phyloP scores from a whole-genome alignment of 495 filamentous ascomycete genomes.

The Platismatia glauca region DNA sequence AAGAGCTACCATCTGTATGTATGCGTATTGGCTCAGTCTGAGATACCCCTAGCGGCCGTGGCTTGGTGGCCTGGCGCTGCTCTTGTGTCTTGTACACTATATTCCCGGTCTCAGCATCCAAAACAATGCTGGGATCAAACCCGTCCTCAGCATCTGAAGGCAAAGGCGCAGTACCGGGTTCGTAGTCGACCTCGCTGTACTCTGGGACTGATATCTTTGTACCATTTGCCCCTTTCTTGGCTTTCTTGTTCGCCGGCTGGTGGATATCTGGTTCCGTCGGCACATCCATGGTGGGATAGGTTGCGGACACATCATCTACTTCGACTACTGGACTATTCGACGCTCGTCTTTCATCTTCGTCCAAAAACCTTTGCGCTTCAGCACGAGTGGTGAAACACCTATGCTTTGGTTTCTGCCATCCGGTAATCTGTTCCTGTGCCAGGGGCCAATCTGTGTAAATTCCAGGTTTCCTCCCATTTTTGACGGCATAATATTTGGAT shows the following conservation, averaged over 20 bases:
- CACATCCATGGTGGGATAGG: slow-evolving; percentile 2
- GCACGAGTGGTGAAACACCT: slow-evolving; percentile 66
- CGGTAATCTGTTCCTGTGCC: slow-evolving; percentile 67
- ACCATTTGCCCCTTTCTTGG: slow-evolving; percentile 30
- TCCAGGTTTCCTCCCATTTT: slow-evolving; percentile 67
- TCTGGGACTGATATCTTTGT: slow-evolving; percentile 29
- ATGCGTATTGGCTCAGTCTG: slow-evolving; percentile 52
- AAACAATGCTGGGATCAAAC: slow-evolving; percentile 50
- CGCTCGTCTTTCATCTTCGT: slow-evolving; percentile 32
- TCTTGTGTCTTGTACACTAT: slow-evolving; percentile 48
- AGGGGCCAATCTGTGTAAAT: slow-evolving; percentile 84
- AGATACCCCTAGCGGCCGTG: slow-evolving; percentile 30
- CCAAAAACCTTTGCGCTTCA: slow-evolving; percentile 71
- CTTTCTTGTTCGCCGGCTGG: slow-evolving; percentile 28
- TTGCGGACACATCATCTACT: slow-evolving; percentile 22
- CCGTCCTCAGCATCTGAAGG: slow-evolving; percentile 49
- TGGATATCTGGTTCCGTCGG: background rate
- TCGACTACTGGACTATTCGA: slow-evolving; percentile 21
- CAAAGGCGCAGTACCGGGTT: slow-evolving; percentile 47
- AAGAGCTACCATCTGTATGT: slow-evolving; percentile 82
- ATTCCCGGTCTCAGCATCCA: slow-evolving; percentile 49
- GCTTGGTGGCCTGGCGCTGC: slow-evolving; percentile 40
- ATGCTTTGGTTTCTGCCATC: slow-evolving; percentile 69
- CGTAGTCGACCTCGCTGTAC: slow-evolving; percentile 31
- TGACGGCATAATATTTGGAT: slow-evolving; percentile 74